Evolutionary conservation across 2,329 filamentous ascomycete species (phyloP), one percentile per base, ranked within the genome.

Genomic region (Trichoderma afroharzianum): DNA sequence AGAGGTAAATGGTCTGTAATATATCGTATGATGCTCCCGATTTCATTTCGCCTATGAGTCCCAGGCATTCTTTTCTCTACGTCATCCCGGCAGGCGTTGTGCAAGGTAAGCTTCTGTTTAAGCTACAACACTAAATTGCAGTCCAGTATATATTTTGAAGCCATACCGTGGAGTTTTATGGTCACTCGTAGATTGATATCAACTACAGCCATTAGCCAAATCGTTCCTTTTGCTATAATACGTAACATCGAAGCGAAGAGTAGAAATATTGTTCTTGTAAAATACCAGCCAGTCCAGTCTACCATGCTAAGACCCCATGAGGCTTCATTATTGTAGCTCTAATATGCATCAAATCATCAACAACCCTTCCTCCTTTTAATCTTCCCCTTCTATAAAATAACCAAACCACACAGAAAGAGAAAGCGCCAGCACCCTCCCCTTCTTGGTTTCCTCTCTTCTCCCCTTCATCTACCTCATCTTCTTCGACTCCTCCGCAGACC

Each of bases 401-500:
- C 11, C 12, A 26, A 39, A 12, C 18, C 24, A 28, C 14, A 30
- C n/a, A 30, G 18, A 28, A 55, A 12, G 55, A 57, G 32, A 28
- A 21, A 2, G 53, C 66, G 66, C 66, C 66, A 21, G 66, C 66
- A 11, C 39, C 66, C 55, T 6, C 47, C 12, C 30, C 11, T 3
- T 28, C 15, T 53, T 24, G n/a, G 9, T 4, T 3, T n/a, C 32
- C 9, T 12, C 21, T 7, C 28, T 5, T 14, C 33, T 15, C 33
- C 12, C 14, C 32, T 30, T 18, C 24, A 8, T 47, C 30, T 57
- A 68, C 50, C 32, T 63, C 47, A n/a, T 32, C 58, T 70, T 70
- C 68, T 70, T 63, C 6, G 30, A 21, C 58, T 78, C 78, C 43
- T 75, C 70, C 73, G 79, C 79, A 43, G 79, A 78, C 63, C 86